Percentiles rank a stretch among this genome's conserved stretches.
Evolutionary conservation across 352 stramenopile genomes (phyloP).

Genomic region (Phytopythium montanum): DNA sequence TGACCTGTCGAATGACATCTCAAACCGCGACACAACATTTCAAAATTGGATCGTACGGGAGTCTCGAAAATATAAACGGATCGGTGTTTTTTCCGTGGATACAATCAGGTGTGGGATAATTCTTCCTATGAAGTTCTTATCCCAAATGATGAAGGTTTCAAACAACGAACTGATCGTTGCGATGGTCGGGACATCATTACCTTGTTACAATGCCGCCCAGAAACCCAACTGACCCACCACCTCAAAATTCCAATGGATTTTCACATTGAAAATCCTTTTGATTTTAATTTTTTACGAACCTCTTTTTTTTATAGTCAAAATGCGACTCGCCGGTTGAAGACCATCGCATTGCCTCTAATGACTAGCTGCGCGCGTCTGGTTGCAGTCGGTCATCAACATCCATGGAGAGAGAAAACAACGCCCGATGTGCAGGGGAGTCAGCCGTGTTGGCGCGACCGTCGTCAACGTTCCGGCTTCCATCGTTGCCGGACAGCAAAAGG

Average conservation of each 20-base stretch:
- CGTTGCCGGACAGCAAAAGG: no score
- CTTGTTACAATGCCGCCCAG: conserved; percentile 77
- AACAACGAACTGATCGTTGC: conserved; percentile 55
- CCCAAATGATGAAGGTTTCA: conserved; percentile 84
- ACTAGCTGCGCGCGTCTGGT: no score
- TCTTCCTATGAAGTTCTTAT: conserved; percentile 83
- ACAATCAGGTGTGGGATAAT: conserved; percentile 70
- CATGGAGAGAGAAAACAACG: no score
- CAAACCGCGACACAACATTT: neutral
- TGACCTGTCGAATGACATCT: no score
- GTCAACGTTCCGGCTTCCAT: no score
- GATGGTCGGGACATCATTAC: conserved; percentile 70
- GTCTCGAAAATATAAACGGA: neutral
- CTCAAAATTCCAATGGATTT: conserved; percentile 4
- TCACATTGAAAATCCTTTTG: conserved; percentile 10
- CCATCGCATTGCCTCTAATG: no score
- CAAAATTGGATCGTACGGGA: conserved; percentile 1
- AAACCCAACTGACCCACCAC: conserved; percentile 67
- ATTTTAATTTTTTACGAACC: no score
- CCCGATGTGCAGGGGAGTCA: no score
- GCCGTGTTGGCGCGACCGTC: no score
- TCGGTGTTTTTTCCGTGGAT: accelerated
- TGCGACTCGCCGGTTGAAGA: no score
- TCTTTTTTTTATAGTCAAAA: neutral
- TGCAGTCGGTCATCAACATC: no score